Base-by-base conservation (phyloP, 2,329 filamentous ascomycete genomes). In the Lachnellula cervina region DNA sequence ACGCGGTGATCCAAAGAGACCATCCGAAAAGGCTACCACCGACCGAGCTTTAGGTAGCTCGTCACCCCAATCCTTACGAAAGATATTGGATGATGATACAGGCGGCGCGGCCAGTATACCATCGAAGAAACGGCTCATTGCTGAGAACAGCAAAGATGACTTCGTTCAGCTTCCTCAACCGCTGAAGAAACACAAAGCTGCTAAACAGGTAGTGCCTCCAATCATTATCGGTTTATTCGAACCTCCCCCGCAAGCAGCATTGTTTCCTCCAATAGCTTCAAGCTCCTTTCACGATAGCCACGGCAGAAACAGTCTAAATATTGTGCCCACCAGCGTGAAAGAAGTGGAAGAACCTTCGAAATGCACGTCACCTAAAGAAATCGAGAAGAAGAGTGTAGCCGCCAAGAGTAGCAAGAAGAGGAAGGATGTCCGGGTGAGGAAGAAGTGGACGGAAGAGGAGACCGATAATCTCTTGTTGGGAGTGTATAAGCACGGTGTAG, bases 221-320 rank as follows among this genome's bases (percentile, higher is more conserved):
- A 86, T 86, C 59, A 86, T 86, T 67, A 84, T 83, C 58, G 83
- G 82, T 49, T 73, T 87, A 5, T 78, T 81, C 61, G 80, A 85
- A 62, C 83, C 82, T 2, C 83, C 83, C 2, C 82, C 80, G 3
- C 67, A 70, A 56, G 78, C 80, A n/a, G 49, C 80, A 43, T 72
- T 84, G n/a, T 84, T 86, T 60, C 82, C 83, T 3, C 83, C 83
- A 9, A 86, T 86, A 57, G 76, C 80, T 5, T 81, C 81, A 5
- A 76, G 72, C 46, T 77, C 80, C 1, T 83, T 83, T 61, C 74
- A 79, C 58, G 74, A 77, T 55, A 75, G 76, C 21, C 76, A 76
- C 43, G 72, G 73, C 2, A 68, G 70, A 59, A 70, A 70, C 51
- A 68, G 62, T 47, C 55, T 71, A 47, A 70, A 70, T 59, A 65